Percentiles rank a stretch among this genome's conserved stretches.
Conservation (phyloP, 1,139 yeast species). For the Kurtzmaniella quercitrusa region DNA sequence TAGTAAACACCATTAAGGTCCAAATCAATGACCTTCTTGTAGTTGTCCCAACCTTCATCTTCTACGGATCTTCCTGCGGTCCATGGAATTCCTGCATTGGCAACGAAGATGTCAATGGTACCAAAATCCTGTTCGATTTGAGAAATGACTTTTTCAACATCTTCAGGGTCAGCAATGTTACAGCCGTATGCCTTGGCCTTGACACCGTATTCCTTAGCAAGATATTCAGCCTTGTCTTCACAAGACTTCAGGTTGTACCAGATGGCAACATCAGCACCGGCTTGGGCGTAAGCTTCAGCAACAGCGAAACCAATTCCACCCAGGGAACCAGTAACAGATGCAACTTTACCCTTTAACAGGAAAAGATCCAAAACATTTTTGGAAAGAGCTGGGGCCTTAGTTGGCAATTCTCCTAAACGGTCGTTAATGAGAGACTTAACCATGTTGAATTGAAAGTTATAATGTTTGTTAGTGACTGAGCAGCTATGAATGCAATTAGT, state of each 20-base stretch:
- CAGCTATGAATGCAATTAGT: not conserved
- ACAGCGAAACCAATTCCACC: conserved; percentile 83
- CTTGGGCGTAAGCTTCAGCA: conserved; percentile 84
- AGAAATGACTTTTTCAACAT: conserved; percentile 53
- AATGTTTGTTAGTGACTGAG: not conserved
- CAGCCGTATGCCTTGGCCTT: conserved; percentile 70
- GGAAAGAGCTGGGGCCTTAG: conserved; percentile 25
- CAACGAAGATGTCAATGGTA: conserved; percentile 78
- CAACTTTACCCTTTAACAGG: conserved; percentile 77
- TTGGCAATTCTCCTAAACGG: conserved; percentile 26
- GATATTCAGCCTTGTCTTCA: conserved; percentile 52
- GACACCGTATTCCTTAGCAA: conserved; percentile 62
- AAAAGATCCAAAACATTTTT: conserved; percentile 45
- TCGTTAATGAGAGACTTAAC: conserved; percentile 19
- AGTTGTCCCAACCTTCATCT: conserved; percentile 44
- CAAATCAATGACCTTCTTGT: conserved; percentile 66
- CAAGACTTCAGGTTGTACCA: conserved; percentile 63
- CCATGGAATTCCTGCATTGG: conserved; percentile 93
- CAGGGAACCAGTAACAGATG: conserved; percentile 85
- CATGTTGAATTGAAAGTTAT: not conserved
- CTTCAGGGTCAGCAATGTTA: conserved; percentile 55
- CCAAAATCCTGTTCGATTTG: conserved; percentile 69
- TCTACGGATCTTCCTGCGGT: conserved; percentile 67
- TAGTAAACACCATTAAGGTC: conserved; percentile 77
- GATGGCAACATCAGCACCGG: conserved; percentile 85